Percentiles rank a stretch among this genome's conserved stretches.
Evolutionary conservation across 192 early-diverging fungal species (phyloP).

Genomic region (Umbelopsis sp.): DNA sequence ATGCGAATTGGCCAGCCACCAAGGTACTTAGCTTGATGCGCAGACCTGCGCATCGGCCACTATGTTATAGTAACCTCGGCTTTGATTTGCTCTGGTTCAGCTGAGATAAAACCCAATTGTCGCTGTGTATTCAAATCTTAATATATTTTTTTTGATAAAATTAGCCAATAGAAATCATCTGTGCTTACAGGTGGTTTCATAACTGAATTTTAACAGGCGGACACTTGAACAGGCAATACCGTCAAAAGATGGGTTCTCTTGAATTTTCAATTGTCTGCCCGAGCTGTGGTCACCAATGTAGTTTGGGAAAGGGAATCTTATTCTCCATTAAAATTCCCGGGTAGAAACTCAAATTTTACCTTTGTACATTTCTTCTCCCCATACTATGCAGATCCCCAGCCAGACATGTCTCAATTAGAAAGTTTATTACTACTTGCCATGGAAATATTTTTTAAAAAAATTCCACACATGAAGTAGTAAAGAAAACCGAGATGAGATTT

Average conservation of each 20-base stretch:
- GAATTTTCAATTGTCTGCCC: not conserved
- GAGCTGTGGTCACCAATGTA: not conserved
- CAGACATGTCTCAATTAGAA: too few species aligned
- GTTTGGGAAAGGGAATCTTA: too few species aligned
- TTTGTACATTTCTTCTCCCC: too few species aligned
- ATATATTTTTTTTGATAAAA: not conserved
- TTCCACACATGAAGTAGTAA: too few species aligned
- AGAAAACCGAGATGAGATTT: too few species aligned
- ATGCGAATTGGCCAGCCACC: not conserved
- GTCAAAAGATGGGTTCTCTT: not conserved
- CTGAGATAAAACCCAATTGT: not conserved
- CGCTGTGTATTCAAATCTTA: not conserved
- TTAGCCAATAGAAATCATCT: not conserved
- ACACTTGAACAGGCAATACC: not conserved
- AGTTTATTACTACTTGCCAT: too few species aligned
- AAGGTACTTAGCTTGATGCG: not conserved
- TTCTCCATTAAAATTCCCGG: too few species aligned
- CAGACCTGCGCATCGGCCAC: not conserved
- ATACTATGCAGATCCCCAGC: too few species aligned
- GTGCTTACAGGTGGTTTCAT: not conserved
- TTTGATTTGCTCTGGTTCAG: constrained; percentile 2
- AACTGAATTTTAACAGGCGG: constrained; percentile 2
- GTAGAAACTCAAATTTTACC: too few species aligned
- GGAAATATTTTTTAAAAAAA: too few species aligned
- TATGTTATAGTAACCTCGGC: not conserved